A percentile compares a stretch with the other conserved stretches of the same genome.
These are phyloP conservation scores for Neurospora pannonica DNA, from an alignment of 495 filamentous ascomycete species.

Conservation along the genomic window DNA sequence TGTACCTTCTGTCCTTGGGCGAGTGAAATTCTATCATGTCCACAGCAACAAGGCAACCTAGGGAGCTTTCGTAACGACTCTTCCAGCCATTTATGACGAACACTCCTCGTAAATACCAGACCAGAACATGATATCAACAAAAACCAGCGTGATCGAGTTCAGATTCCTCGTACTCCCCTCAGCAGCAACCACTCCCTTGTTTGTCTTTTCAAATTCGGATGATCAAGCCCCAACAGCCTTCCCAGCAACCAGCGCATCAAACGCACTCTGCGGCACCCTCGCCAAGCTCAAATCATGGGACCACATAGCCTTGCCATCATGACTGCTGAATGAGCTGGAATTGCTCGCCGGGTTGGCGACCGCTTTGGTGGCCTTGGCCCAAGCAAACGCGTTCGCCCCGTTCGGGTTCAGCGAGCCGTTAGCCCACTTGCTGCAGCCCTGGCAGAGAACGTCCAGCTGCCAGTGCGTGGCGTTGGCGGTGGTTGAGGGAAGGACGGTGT, in stretches of 20 bases:
- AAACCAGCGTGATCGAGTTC: not conserved
- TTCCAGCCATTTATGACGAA: not conserved
- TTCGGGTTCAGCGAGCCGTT: conserved; percentile 22
- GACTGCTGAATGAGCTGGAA: conserved; percentile 16
- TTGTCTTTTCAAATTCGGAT: not conserved
- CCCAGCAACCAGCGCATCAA: conserved; percentile 17
- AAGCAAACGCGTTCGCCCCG: conserved; percentile 18
- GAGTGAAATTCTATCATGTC: no score
- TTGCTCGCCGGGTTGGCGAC: conserved; percentile 15
- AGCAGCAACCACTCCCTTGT: not conserved
- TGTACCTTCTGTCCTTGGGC: no score
- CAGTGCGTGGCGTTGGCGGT: conserved; percentile 38
- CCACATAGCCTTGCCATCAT: conserved; percentile 16
- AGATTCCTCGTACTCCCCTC: not conserved
- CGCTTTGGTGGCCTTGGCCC: conserved; percentile 14
- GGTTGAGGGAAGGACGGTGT: conserved; percentile 35
- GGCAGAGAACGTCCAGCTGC: conserved; percentile 37
- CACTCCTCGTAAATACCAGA: not conserved
- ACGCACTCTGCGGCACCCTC: conserved; percentile 19
- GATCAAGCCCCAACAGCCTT: not conserved
- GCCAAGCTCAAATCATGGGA: conserved; percentile 20
- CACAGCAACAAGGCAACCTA: no score
- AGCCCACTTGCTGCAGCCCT: conserved; percentile 32
- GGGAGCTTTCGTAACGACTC: not conserved
- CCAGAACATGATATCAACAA: not conserved